Conservation (phyloP, 1,284 basidiomycete species). For the Ceratobasidium sp. region DNA sequence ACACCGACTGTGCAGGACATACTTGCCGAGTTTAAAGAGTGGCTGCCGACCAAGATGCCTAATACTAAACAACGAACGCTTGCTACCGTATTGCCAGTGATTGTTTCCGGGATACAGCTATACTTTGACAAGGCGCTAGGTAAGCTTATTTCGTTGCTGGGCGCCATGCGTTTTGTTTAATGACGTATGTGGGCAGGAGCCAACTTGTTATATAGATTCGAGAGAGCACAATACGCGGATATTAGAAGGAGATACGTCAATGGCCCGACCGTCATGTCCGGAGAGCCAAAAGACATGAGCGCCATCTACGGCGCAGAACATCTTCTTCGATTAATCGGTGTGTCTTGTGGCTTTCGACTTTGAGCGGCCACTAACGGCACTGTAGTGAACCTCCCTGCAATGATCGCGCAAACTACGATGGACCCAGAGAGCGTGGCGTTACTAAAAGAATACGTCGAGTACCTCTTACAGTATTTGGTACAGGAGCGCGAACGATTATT, state of each 20-base stretch:
- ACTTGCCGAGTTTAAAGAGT: constrained; percentile 77
- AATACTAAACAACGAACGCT: constrained; percentile 24
- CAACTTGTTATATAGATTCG: constrained; percentile 93
- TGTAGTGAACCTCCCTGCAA: constrained; percentile 64
- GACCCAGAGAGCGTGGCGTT: constrained; percentile 85
- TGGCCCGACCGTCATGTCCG: constrained; percentile 69
- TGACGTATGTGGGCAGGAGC: constrained; percentile 63
- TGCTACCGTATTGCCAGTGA: constrained; percentile 68
- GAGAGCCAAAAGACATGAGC: constrained; percentile 85
- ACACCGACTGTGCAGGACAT: constrained; percentile 81
- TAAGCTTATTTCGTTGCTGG: not conserved
- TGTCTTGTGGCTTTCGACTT: not conserved
- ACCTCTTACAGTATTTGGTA: constrained; percentile 78
- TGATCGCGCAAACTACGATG: constrained; percentile 91
- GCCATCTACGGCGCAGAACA: constrained; percentile 95
- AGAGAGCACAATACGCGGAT: constrained; percentile 89
- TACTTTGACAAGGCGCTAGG: constrained; percentile 78
- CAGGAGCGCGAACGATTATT: constrained; percentile 70
- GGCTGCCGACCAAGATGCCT: constrained; percentile 58
- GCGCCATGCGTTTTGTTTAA: constrained; percentile 40
- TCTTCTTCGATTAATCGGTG: constrained; percentile 89
- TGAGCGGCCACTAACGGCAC: constrained; percentile 1
- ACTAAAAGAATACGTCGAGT: constrained; percentile 88
- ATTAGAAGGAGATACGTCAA: constrained; percentile 80
- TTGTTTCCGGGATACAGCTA: constrained; percentile 86